phyloP scores from a whole-genome alignment of 176 grass and related monocot species.

The Dendrocalamus sinicus region DNA sequence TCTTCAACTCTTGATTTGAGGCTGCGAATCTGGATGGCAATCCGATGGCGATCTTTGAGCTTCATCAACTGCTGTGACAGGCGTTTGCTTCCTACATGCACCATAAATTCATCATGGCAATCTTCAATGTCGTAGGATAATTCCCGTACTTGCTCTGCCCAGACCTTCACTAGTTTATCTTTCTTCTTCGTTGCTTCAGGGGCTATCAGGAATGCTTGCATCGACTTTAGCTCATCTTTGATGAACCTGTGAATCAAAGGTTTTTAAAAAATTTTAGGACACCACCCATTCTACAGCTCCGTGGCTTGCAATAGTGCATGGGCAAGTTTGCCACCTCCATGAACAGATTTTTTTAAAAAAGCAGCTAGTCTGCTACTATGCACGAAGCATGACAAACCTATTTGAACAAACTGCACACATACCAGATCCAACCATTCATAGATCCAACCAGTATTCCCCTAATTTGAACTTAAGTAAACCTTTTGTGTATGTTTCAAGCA shows the following conservation, averaged over 20 bases:
- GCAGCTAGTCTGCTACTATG: too few species aligned
- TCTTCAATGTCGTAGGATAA: conserved; percentile 51
- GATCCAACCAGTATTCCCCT: too few species aligned
- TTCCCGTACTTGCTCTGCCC: conserved; percentile 43
- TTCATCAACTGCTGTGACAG: not conserved
- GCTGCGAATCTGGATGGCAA: conserved; percentile 40
- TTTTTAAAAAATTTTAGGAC: not conserved
- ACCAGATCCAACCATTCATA: not conserved
- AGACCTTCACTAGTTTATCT: conserved; percentile 24
- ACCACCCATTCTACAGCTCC: too few species aligned
- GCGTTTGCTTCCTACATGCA: conserved; percentile 36
- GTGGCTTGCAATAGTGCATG: too few species aligned
- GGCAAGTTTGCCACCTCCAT: too few species aligned
- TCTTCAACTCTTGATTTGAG: conserved; percentile 49
- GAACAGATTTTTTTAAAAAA: too few species aligned
- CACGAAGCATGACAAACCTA: too few species aligned
- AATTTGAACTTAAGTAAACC: not conserved
- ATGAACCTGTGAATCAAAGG: conserved; percentile 41
- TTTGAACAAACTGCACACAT: not conserved
- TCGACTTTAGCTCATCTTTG: conserved; percentile 44
- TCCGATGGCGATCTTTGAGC: conserved; percentile 31
- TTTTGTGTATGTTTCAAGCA: too few species aligned
- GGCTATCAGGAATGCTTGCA: conserved; percentile 44
- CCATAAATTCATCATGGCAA: conserved; percentile 45
- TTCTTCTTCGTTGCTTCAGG: conserved; percentile 40